These are phyloP conservation scores for Penium margaritaceum DNA, from an alignment of 139 green algal genomes.

Conservation along the genomic window DNA sequence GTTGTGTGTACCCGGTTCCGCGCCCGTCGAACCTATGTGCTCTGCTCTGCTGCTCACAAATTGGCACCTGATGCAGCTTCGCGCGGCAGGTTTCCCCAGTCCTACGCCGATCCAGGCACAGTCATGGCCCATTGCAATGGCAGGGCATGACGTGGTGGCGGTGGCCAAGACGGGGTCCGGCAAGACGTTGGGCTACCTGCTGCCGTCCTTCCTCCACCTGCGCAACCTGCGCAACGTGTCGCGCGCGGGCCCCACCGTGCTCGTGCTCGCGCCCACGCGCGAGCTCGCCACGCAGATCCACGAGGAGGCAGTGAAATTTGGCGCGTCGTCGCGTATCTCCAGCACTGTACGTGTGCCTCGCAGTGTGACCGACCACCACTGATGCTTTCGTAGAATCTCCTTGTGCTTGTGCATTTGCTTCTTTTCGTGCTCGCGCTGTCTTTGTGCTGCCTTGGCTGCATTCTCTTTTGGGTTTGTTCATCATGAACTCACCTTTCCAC, in stretches of 20 bases:
- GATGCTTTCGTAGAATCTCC: not conserved
- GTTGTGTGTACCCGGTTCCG: too few relatives aligned
- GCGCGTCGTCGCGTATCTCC: constrained; percentile 62
- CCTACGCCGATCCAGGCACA: constrained; percentile 78
- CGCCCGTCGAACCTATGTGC: too few relatives aligned
- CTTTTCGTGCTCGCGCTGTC: too few relatives aligned
- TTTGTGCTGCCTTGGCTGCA: too few relatives aligned
- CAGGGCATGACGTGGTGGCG: constrained; percentile 69
- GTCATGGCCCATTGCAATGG: constrained; percentile 70
- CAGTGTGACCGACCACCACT: not conserved
- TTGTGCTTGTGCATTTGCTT: not conserved
- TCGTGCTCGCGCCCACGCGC: constrained; percentile 79
- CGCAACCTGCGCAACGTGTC: constrained; percentile 57
- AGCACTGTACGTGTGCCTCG: constrained; percentile 36
- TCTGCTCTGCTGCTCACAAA: too few relatives aligned
- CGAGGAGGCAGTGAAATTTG: constrained; percentile 85
- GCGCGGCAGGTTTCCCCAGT: constrained; percentile 58
- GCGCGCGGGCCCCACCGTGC: constrained; percentile 41
- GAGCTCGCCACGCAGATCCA: constrained; percentile 91
- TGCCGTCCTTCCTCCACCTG: constrained; percentile 73
- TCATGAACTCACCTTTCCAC: too few relatives aligned
- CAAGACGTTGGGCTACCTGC: constrained; percentile 78
- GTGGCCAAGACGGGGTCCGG: constrained; percentile 81
- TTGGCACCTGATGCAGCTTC: too few relatives aligned
- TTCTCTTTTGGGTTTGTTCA: too few relatives aligned